Evolutionary conservation across 768 basidiomycete genomes (phyloP).

Genomic region (Amanita polypyramis): DNA sequence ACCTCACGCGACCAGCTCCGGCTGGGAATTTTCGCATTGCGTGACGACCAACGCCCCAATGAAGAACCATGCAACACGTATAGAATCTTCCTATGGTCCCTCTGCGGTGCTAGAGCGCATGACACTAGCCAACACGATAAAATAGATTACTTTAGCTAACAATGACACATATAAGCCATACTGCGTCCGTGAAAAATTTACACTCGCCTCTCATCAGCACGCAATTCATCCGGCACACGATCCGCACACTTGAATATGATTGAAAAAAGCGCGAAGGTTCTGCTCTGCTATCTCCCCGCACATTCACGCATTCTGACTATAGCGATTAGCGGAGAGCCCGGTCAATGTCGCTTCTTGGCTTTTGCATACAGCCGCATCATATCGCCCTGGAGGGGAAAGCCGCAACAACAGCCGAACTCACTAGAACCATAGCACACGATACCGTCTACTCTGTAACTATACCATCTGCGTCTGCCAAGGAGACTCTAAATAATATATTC

Average conservation of each 20-base stretch:
- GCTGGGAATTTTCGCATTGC: not conserved
- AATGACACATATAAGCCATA: constrained; percentile 1
- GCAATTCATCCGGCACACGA: too few relatives aligned
- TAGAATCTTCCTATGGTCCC: not conserved
- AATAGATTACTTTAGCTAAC: not conserved
- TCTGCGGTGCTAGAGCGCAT: not conserved
- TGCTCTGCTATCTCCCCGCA: not conserved
- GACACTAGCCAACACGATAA: not conserved
- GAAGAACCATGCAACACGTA: not conserved
- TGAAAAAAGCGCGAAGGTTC: not conserved
- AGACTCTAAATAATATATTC: constrained; percentile 14
- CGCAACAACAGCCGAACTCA: constrained; percentile 13
- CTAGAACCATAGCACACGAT: constrained; percentile 14
- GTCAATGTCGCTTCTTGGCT: not conserved
- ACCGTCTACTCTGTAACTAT: constrained; percentile 19
- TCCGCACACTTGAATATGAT: too few relatives aligned
- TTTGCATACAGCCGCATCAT: not conserved
- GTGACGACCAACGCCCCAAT: not conserved
- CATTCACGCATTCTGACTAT: not conserved
- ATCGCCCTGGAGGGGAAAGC: constrained; percentile 16
- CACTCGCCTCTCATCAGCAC: not conserved
- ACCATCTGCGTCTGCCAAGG: constrained; percentile 18
- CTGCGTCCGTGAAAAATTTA: not conserved
- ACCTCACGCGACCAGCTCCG: not conserved
- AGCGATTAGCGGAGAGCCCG: not conserved